Evolutionary conservation across 768 basidiomycete genomes (phyloP).

Genomic region (Baorangia bicolor): DNA sequence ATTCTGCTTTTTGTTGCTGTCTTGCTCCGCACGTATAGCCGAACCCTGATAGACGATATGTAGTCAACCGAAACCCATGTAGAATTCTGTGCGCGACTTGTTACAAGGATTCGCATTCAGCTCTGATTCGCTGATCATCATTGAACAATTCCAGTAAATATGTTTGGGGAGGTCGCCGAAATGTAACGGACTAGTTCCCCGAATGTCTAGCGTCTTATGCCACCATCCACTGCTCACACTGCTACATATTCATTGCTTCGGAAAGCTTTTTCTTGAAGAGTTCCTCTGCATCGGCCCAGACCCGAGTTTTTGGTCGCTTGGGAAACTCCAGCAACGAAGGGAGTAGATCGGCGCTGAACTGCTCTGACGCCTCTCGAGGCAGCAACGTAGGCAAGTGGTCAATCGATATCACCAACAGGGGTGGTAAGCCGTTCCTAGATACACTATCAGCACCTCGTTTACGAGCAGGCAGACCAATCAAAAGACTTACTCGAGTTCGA

Average conservation of each 20-base stretch:
- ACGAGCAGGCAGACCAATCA: background rate
- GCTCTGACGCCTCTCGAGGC: conserved; percentile 95
- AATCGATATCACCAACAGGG: conserved; percentile 87
- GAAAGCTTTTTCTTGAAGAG: conserved; percentile 70
- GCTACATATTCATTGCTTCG: conserved; percentile 41
- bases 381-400: conserved; percentile 96
- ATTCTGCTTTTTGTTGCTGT: background rate
- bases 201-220: background rate
- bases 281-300: conserved; percentile 87
- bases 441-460: conserved; percentile 3
- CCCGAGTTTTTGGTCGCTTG: conserved; percentile 58
- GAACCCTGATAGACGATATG: background rate
- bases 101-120: background rate
- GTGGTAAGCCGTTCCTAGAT: conserved; percentile 57
- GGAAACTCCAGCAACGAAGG: conserved; percentile 83
- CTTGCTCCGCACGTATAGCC: background rate
- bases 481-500: conserved; percentile 68
- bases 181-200: background rate
- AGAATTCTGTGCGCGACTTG: background rate
- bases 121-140: background rate
- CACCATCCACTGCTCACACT: background rate
- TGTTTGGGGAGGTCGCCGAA: background rate
- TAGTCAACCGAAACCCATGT: background rate
- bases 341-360: conserved; percentile 86
- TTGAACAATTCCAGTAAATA: background rate